Conservation (phyloP, 2,329 filamentous ascomycete species). For the Fusarium palustre region DNA sequence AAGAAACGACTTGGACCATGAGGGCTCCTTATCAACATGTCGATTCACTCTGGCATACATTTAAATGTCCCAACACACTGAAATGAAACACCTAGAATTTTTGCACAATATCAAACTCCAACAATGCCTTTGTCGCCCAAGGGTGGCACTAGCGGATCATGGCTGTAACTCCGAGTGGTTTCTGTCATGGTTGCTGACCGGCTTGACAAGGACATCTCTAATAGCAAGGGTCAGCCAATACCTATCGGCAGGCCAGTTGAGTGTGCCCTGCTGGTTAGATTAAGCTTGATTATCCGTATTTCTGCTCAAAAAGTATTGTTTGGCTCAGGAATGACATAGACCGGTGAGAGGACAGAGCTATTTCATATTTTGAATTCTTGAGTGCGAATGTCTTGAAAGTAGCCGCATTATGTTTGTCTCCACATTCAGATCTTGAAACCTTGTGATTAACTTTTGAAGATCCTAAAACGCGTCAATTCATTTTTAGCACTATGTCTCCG, state of each 20-base stretch:
- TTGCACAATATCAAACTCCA: constrained; percentile 31
- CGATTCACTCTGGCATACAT: neutral
- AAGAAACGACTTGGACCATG: neutral
- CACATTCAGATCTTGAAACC: constrained; percentile 25
- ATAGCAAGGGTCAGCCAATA: constrained; percentile 1
- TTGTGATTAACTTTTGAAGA: constrained; percentile 4
- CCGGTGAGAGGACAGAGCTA: neutral
- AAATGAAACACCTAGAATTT: constrained; percentile 33
- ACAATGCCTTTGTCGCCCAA: constrained; percentile 29
- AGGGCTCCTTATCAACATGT: neutral
- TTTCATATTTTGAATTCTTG: constrained; percentile 16
- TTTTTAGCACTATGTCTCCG: neutral
- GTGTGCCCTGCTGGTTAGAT: neutral
- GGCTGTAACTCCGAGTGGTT: constrained; percentile 14
- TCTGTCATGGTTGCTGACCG: constrained; percentile 9
- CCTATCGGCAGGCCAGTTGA: neutral
- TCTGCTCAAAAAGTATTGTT: neutral
- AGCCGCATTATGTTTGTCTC: constrained; percentile 23
- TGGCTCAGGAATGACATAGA: neutral
- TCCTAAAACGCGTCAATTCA: constrained; percentile 1
- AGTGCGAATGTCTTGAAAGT: constrained; percentile 25
- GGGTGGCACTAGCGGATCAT: constrained; percentile 28
- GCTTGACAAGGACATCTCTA: constrained; percentile 1
- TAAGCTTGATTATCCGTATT: neutral
- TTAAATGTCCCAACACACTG: neutral